Evolutionary conservation across 495 filamentous ascomycete species (phyloP).

Genomic region (Recurvomyces mirabilis): DNA sequence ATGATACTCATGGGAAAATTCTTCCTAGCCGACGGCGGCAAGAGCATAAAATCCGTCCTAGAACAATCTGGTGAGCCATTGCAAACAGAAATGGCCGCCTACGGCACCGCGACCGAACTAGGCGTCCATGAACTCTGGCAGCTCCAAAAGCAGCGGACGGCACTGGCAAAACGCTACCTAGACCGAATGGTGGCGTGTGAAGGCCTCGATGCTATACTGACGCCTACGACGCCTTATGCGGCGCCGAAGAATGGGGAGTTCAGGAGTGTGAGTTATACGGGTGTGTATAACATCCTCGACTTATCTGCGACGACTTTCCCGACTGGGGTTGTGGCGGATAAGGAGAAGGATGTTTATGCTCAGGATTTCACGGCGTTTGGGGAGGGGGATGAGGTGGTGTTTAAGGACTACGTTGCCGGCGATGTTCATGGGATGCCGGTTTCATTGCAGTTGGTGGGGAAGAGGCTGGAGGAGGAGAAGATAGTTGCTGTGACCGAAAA

Average conservation of each 20-base stretch:
- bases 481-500: constrained; percentile 22
- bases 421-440: constrained; percentile 20
- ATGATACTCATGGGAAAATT: constrained; percentile 21
- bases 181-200: constrained; percentile 26
- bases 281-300: constrained; percentile 29
- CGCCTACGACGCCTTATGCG: constrained; percentile 28
- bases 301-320: constrained; percentile 28
- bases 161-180: constrained; percentile 26
- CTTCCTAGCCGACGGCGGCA: constrained; percentile 32
- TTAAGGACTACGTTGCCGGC: constrained; percentile 8
- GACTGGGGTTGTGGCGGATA: constrained; percentile 22
- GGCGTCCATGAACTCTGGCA: constrained; percentile 29
- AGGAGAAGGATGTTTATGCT: constrained; percentile 20
- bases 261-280: constrained; percentile 28
- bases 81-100: constrained; percentile 31
- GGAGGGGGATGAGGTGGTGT: constrained; percentile 10
- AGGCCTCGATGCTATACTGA: constrained; percentile 28
- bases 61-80: constrained; percentile 27
- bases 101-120: constrained; percentile 23
- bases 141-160: constrained; percentile 27
- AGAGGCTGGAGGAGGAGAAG: constrained; percentile 24
- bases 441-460: constrained; percentile 15
- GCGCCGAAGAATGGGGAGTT: constrained; percentile 24
- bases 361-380: constrained; percentile 8
- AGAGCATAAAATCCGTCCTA: constrained; percentile 23